Conservation (phyloP, 2,329 filamentous ascomycete genomes). For the Penicillium sp. region DNA sequence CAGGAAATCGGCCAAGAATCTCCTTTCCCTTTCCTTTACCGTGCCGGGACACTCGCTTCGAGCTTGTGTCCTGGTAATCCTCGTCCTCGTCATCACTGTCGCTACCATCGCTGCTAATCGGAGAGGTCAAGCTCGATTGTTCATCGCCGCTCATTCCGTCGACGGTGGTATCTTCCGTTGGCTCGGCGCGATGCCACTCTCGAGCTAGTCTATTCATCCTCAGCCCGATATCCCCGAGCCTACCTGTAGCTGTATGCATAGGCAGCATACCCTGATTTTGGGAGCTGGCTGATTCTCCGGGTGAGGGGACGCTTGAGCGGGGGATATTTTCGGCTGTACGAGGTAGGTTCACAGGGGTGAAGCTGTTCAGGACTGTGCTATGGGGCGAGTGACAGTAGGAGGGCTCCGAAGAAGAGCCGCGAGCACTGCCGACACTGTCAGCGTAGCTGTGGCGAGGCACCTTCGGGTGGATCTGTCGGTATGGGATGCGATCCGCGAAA, state of each 20-base stretch:
- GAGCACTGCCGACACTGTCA: conserved; percentile 38
- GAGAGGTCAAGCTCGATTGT: background rate
- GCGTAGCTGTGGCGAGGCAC: conserved; percentile 25
- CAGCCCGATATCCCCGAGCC: background rate
- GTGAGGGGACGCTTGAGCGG: background rate
- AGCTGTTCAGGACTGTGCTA: conserved; percentile 39
- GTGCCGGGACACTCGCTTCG: background rate
- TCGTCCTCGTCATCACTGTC: conserved; percentile 12
- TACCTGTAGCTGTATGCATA: background rate
- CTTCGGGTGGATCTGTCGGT: conserved; percentile 19
- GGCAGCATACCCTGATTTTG: background rate
- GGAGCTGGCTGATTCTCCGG: background rate
- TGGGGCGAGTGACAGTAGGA: conserved; percentile 40
- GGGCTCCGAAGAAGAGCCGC: conserved; percentile 40
- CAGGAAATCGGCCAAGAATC: conserved; percentile 6
- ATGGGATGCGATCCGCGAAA: background rate
- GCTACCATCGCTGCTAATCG: background rate
- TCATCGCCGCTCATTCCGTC: background rate
- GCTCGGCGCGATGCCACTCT: background rate
- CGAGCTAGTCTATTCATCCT: background rate
- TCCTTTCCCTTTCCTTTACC: conserved; percentile 1
- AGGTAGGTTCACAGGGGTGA: conserved; percentile 46
- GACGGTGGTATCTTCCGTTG: background rate
- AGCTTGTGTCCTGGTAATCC: conserved; percentile 12
- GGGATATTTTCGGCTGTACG: conserved; percentile 19